phyloP scores from a whole-genome alignment of 2,329 filamentous ascomycete genomes.

The Ophioceras dolichostomum region DNA sequence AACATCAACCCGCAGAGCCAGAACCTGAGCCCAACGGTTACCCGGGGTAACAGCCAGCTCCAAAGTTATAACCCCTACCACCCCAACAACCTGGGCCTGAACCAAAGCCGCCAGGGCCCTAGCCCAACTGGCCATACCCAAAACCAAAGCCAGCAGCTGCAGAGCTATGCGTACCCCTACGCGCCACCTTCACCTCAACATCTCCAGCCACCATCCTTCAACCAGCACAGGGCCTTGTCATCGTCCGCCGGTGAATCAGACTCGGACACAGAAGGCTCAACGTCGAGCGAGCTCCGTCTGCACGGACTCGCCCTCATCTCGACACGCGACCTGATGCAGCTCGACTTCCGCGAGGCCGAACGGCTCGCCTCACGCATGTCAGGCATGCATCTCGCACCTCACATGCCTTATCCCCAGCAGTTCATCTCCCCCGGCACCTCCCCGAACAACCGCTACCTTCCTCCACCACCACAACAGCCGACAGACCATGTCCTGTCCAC shows the following conservation, averaged over 20 bases:
- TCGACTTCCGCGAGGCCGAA: constrained; percentile 27
- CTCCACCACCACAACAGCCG: constrained; percentile 18
- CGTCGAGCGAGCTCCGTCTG: too few relatives aligned
- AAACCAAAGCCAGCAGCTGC: too few relatives aligned
- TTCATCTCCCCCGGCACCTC: constrained; percentile 22
- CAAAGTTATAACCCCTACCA: constrained; percentile 1
- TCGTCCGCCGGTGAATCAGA: constrained; percentile 14
- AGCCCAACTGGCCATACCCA: too few relatives aligned
- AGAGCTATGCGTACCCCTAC: too few relatives aligned
- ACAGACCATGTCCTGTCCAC: neutral
- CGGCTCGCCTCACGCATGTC: constrained; percentile 26
- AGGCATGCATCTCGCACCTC: constrained; percentile 25
- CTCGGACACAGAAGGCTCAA: too few relatives aligned
- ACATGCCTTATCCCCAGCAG: constrained; percentile 17
- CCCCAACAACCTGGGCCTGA: too few relatives aligned
- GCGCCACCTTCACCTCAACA: too few relatives aligned
- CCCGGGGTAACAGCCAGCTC: neutral
- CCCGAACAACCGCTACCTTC: constrained; percentile 10
- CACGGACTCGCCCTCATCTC: constrained; percentile 34
- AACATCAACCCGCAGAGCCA: neutral
- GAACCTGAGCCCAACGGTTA: neutral
- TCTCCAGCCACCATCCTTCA: neutral
- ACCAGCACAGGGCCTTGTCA: neutral
- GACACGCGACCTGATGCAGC: constrained; percentile 38
- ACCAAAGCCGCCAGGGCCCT: too few relatives aligned